A percentile compares a stretch with the other conserved stretches of the same genome.
Evolutionary conservation across 2,329 filamentous ascomycete genomes (phyloP).

Genomic region (Zalaria sp.): DNA sequence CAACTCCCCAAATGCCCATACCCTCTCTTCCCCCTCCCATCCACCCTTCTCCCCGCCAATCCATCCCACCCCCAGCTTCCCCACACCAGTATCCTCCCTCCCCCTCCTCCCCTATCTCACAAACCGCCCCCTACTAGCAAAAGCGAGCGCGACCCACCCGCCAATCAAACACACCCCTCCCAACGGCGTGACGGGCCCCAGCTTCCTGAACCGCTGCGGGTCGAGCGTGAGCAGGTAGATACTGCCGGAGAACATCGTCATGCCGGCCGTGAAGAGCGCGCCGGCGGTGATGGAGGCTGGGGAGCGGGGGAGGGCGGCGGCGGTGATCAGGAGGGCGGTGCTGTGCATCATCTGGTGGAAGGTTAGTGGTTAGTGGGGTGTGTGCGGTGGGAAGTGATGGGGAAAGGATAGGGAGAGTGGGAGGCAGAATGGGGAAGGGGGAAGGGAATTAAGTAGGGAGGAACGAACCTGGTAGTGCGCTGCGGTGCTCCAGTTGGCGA

Average conservation of each 20-base stretch:
- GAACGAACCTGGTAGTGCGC: slow-evolving; percentile 50
- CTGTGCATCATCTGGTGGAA: not conserved
- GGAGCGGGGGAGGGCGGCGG: slow-evolving; percentile 46
- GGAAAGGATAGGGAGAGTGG: not conserved
- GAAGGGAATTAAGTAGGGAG: not conserved
- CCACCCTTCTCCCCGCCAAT: no score
- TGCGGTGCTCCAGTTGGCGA: slow-evolving; percentile 50
- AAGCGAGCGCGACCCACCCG: slow-evolving; percentile 42
- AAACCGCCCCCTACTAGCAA: slow-evolving; percentile 17
- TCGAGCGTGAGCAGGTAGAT: slow-evolving; percentile 52
- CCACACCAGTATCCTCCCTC: no score
- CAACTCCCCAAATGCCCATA: no score
- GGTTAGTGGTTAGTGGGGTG: not conserved
- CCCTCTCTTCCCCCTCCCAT: no score
- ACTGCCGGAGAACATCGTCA: slow-evolving; percentile 53
- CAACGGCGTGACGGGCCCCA: slow-evolving; percentile 52
- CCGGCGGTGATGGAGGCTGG: slow-evolving; percentile 39
- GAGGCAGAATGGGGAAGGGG: no score
- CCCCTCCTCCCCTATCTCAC: not conserved
- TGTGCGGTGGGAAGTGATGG: not conserved
- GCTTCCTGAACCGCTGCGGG: slow-evolving; percentile 41
- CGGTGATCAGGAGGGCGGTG: slow-evolving; percentile 36
- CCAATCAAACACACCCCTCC: slow-evolving; percentile 51
- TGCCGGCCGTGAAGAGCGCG: slow-evolving; percentile 47
- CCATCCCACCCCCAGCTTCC: no score